Evolutionary conservation across 108 stramenopile species (phyloP), one percentile per base, ranked within the genome.

Genomic region (Conticribra guillardii): DNA sequence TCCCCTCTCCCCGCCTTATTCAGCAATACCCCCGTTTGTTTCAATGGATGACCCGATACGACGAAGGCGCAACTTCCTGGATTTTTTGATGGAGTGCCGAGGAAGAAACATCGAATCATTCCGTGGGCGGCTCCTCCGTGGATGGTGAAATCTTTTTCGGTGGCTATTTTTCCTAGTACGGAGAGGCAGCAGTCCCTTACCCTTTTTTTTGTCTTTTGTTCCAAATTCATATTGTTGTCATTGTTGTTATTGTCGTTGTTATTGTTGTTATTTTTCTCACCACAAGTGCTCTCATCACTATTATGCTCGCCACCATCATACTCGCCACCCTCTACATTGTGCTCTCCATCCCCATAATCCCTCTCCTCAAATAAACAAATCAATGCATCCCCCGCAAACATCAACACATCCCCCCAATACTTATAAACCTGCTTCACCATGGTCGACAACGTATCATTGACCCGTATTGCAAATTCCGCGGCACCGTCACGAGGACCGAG

Each of bases 371-470:
- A 88, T 2, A 88, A 41, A 68, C 83, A 84, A 32, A 88, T 78
- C 4, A 88, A 46, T 14, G 87, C 87, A 65, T 88, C 87, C 19
- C 87, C 87, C 9, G 87, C 87, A 65, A 85, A 88, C 80, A 85
- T 88, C 26, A 88, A 61, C 1, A 88, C 82, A 72, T 88, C 87
- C 11, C 87, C 87, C 53, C 84, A 81, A 59, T 74, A 83, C 21
- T 69, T 71, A 54, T 82, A 68, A 30, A 88, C 76, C 64, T 72
- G 74, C 27, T 58, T 66, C 8, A 83, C 80, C 74, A 88, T 79
- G 4, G 66, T 70, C 17, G 66, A 56, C 11, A 88, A 66, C 56
- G 83, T 82, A 9, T 49, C 57, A 67, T 88, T 82, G 61, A 85
- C 81, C 21, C 67, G 56, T 28, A 71, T 59, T 0, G 85, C 82